Conservation (phyloP, 2,329 filamentous ascomycete genomes). For the Orbilia ellipsospora region DNA sequence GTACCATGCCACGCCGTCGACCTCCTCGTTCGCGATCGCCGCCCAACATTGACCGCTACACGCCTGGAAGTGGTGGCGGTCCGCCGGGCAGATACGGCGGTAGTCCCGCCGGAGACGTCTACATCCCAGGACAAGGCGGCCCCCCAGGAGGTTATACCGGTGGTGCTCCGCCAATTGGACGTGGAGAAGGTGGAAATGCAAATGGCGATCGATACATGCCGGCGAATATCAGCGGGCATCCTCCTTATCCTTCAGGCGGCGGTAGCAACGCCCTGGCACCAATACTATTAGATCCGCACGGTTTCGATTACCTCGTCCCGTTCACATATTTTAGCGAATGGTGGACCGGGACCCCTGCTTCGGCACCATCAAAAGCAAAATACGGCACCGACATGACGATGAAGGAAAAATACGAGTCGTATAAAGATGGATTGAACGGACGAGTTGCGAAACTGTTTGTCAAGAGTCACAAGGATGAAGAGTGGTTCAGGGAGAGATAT, state of each 20-base stretch:
- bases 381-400: conserved; percentile 49
- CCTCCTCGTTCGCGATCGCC: conserved; percentile 63
- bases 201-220: conserved; percentile 59
- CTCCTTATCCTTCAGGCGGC: conserved; percentile 18
- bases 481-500: conserved; percentile 98
- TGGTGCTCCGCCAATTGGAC: conserved; percentile 31
- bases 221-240: conserved; percentile 53
- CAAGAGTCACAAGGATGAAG: conserved; percentile 89
- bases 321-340: conserved; percentile 59
- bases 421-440: conserved; percentile 75
- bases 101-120: conserved; percentile 38
- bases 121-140: conserved; percentile 50
- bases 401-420: conserved; percentile 68
- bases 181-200: conserved; percentile 33
- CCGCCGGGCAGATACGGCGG: conserved; percentile 56
- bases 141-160: conserved; percentile 45
- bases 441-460: conserved; percentile 92
- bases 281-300: conserved; percentile 57
- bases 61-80: conserved; percentile 70
- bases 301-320: conserved; percentile 59
- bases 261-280: conserved; percentile 44
- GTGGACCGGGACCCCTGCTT: conserved; percentile 57
- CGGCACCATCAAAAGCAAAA: conserved; percentile 55
- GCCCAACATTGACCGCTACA: conserved; percentile 83
- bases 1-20: conserved; percentile 56